These are phyloP conservation scores for Ustilago lituana DNA, from an alignment of 1,284 basidiomycete species.

Conservation along the genomic window DNA sequence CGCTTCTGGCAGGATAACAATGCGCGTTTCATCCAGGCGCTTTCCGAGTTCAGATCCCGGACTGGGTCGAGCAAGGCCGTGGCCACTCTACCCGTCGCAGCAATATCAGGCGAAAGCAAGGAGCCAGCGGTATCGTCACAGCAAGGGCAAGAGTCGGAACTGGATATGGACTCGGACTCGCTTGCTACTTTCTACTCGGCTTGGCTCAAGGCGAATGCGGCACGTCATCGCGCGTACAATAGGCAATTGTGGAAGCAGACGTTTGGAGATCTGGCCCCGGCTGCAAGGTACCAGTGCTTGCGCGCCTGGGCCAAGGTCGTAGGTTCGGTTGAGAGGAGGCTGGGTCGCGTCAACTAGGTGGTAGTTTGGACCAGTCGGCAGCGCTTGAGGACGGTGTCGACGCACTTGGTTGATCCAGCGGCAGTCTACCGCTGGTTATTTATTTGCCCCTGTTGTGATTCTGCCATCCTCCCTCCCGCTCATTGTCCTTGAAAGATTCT, in stretches of 20 bases:
- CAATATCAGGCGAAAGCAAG: neutral
- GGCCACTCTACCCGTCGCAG: conserved; percentile 11
- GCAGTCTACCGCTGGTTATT: conserved; percentile 21
- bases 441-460: too few species aligned
- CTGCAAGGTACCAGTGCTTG: conserved; percentile 34
- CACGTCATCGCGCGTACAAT: conserved; percentile 60
- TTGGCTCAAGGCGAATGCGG: conserved; percentile 60
- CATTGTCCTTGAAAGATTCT: too few species aligned
- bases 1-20: conserved; percentile 67
- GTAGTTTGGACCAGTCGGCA: neutral
- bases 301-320: conserved; percentile 43
- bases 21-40: conserved; percentile 55
- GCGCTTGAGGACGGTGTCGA: too few species aligned
- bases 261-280: conserved; percentile 47
- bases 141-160: conserved; percentile 14
- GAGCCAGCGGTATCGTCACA: neutral
- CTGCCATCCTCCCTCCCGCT: too few species aligned
- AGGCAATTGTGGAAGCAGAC: conserved; percentile 56
- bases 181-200: conserved; percentile 61
- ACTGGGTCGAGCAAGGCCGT: conserved; percentile 37
- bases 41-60: conserved; percentile 41
- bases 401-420: neutral
- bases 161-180: conserved; percentile 39
- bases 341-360: conserved; percentile 16
- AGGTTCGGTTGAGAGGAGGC: conserved; percentile 14